Percentiles rank a stretch among this genome's conserved stretches.
Conservation (phyloP, 768 basidiomycete species). For the Lentinus brumalis region DNA sequence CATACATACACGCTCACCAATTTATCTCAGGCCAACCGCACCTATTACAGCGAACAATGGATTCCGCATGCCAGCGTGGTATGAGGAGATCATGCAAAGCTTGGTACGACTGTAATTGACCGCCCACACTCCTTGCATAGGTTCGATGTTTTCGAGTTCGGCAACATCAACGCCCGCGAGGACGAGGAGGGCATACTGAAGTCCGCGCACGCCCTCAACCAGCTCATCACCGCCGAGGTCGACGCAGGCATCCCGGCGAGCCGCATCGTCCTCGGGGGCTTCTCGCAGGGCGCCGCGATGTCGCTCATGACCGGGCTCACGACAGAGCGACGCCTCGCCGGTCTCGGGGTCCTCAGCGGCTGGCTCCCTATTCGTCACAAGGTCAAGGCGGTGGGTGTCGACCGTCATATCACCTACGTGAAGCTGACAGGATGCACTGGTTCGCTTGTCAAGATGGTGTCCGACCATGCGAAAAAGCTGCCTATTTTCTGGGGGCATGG, state of each 20-base stretch:
- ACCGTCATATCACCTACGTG: slow-evolving; percentile 2
- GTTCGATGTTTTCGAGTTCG: slow-evolving; percentile 73
- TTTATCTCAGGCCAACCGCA: slow-evolving; percentile 47
- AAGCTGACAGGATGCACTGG: background rate
- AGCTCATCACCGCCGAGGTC: slow-evolving; percentile 75
- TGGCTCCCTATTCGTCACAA: slow-evolving; percentile 74
- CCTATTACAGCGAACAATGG: slow-evolving; percentile 77
- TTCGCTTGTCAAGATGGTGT: slow-evolving; percentile 51
- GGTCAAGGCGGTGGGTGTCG: slow-evolving; percentile 58
- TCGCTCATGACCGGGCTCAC: slow-evolving; percentile 75
- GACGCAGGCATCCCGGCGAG: slow-evolving; percentile 65
- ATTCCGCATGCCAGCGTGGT: slow-evolving; percentile 79
- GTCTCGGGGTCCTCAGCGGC: slow-evolving; percentile 72
- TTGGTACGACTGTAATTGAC: background rate
- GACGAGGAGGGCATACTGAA: slow-evolving; percentile 79
- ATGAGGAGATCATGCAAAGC: slow-evolving; percentile 16
- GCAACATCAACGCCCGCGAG: slow-evolving; percentile 43
- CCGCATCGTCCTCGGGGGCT: slow-evolving; percentile 85
- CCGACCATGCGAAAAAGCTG: slow-evolving; percentile 54
- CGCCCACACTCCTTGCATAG: slow-evolving; percentile 38
- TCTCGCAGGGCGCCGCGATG: slow-evolving; percentile 85
- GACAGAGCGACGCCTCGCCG: slow-evolving; percentile 66
- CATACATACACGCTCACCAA: background rate
- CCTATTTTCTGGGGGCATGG: slow-evolving; percentile 93
- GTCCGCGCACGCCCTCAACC: slow-evolving; percentile 60